Conservation (phyloP, 805 yeast species). For the Saturnispora galanensis region DNA sequence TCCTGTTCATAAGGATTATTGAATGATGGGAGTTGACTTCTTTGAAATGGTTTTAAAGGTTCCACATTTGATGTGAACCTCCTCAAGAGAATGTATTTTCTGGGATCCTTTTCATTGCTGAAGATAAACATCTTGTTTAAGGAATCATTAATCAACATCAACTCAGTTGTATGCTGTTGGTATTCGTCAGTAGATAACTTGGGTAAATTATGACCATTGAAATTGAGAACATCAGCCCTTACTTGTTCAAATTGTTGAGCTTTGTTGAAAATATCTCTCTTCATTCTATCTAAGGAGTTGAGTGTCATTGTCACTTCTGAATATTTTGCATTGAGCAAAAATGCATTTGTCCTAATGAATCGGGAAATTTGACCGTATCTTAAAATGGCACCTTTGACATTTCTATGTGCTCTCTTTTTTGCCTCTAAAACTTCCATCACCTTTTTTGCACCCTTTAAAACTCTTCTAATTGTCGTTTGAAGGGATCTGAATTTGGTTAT, state of each 20-base stretch:
- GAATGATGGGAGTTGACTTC: not conserved
- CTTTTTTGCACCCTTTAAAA: not conserved
- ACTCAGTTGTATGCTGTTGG: slow-evolving; percentile 1
- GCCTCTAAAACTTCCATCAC: not conserved
- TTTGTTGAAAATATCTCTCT: slow-evolving; percentile 3
- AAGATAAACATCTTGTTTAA: slow-evolving; percentile 8
- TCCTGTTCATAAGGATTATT: not conserved
- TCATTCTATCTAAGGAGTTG: slow-evolving; percentile 2
- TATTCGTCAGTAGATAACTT: not conserved
- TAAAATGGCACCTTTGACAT: slow-evolving; percentile 1
- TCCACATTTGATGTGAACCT: slow-evolving; percentile 3
- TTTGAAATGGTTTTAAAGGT: slow-evolving; percentile 5
- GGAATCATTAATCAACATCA: slow-evolving; percentile 8
- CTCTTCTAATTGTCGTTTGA: slow-evolving; percentile 2
- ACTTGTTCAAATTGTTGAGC: slow-evolving; percentile 3
- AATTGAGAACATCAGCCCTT: slow-evolving; percentile 1
- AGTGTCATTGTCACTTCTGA: slow-evolving; percentile 6
- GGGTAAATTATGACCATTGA: not conserved
- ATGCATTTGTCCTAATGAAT: not conserved
- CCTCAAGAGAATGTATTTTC: slow-evolving; percentile 2
- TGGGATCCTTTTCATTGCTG: not conserved
- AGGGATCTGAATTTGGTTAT: slow-evolving; percentile 7
- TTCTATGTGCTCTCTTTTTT: not conserved
- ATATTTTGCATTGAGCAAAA: not conserved
- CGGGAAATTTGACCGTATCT: slow-evolving; percentile 4